Evolutionary conservation across 371 early-diverging fungal genomes (phyloP), one percentile per base, ranked within the genome.

Genomic region (Homolaphlyctis polyrhiza): DNA sequence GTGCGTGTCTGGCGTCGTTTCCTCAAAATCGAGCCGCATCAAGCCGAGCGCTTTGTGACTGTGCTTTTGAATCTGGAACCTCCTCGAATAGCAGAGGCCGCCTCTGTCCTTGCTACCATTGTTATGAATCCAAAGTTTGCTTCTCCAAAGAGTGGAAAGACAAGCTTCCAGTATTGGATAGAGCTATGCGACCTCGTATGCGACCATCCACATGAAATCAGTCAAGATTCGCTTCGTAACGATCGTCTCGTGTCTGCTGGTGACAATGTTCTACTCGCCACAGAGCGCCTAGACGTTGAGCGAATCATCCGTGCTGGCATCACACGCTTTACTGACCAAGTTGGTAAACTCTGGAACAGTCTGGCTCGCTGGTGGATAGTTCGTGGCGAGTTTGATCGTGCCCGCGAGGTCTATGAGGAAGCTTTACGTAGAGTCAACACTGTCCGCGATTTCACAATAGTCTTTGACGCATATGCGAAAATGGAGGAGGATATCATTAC

Each of bases 381-480:
- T 48, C 77, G 82, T 54, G 88, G 86, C 21, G 85, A 87, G 61
- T 78, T 91, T 57, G 97, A 96, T 67, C 89, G 74, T 68, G 89
- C 94, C 1, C 74, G 95, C 21, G 96, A 94, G 70, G 89, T 96
- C 1, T 98, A 89, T 66, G 97, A 96, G 76, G 95, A 97, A 70
- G 97, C 91, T 0, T 78, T 97, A 48, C 79, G 77, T 0, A 80
- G 80, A 0, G 97, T 96, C 18, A 79, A 74, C 70, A 94, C 92
- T 0, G 92, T 96, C n/a, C 86, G 91, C 27, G 97, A 97, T 72
- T 98, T 98, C 61, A 87, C 95, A 0, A 87, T 90, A 65, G 89
- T 98, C 49, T 98, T 96, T 77, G 96, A 98, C 64, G 90, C 95
- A 1, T 97, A 94, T 66, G 91, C 93, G 8, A 90, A 92, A 61